These are phyloP conservation scores for Xylaria sp. DNA, from an alignment of 2,329 filamentous ascomycete species.

Conservation along the genomic window DNA sequence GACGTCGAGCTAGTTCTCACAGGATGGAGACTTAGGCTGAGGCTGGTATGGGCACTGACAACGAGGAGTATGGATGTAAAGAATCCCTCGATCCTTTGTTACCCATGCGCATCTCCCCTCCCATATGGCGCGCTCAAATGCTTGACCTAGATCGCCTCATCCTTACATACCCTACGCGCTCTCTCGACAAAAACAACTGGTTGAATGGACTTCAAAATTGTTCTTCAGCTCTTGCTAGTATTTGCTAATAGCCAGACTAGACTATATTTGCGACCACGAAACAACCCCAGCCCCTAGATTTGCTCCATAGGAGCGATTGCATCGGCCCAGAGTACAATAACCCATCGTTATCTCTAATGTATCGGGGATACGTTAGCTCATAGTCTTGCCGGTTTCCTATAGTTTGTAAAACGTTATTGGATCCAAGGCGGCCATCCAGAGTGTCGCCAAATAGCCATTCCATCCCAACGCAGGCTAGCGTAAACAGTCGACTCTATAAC, in stretches of 20 bases:
- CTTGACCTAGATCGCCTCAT: not conserved
- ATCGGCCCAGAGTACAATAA: constrained; percentile 15
- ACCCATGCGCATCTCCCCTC: no score
- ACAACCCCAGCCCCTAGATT: not conserved
- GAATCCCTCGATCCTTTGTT: no score
- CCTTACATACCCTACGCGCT: not conserved
- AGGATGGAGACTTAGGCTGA: no score
- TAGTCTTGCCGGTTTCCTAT: not conserved
- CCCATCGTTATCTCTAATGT: not conserved
- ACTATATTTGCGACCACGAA: not conserved
- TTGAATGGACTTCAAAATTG: constrained; percentile 3
- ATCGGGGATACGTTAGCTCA: not conserved
- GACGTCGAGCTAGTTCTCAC: no score
- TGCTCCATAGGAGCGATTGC: constrained; percentile 15
- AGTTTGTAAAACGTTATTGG: constrained; percentile 10
- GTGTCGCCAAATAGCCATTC: constrained; percentile 1
- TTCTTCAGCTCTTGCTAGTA: not conserved
- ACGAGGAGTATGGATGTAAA: no score
- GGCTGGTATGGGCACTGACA: no score
- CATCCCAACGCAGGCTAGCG: not conserved
- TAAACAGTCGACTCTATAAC: not conserved
- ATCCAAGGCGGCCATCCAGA: constrained; percentile 1
- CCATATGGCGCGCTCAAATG: no score
- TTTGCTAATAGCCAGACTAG: not conserved
- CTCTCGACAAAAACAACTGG: not conserved